Conservation (phyloP, 768 basidiomycete genomes). For the Boletus edulis region DNA sequence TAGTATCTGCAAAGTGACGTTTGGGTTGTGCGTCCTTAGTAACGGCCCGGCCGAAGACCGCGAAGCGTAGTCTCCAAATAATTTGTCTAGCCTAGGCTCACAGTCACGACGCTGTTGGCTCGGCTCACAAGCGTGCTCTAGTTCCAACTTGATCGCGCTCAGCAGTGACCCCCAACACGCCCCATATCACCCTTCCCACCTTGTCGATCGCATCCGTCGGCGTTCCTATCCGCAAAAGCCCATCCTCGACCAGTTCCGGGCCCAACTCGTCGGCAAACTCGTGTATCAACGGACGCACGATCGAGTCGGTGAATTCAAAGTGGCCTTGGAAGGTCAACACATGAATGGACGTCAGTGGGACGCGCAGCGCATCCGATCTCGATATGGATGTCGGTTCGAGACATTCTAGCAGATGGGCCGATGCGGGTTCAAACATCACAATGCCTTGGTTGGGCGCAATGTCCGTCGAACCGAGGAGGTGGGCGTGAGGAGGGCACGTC, state of each 20-base stretch:
- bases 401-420: not conserved
- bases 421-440: constrained; percentile 42
- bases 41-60: no score
- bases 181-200: not conserved
- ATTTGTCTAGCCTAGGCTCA: no score
- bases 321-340: not conserved
- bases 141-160: no score
- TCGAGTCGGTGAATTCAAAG: not conserved
- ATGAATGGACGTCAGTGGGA: no score
- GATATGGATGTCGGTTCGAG: no score
- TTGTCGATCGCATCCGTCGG: not conserved
- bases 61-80: no score
- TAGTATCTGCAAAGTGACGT: no score
- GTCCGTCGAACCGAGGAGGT: constrained; percentile 64
- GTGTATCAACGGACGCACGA: not conserved
- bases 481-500: constrained; percentile 44
- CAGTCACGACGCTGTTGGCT: no score
- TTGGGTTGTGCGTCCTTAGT: no score
- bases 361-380: no score
- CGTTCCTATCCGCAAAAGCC: not conserved
- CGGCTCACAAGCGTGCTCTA: no score
- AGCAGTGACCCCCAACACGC: not conserved
- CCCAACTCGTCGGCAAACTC: no score
- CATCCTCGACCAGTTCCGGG: not conserved
- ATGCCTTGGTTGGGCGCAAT: constrained; percentile 69